Evolutionary conservation across 352 stramenopile genomes (phyloP), one percentile per base, ranked within the genome.

Genomic region (Globisporangium barbulae): DNA sequence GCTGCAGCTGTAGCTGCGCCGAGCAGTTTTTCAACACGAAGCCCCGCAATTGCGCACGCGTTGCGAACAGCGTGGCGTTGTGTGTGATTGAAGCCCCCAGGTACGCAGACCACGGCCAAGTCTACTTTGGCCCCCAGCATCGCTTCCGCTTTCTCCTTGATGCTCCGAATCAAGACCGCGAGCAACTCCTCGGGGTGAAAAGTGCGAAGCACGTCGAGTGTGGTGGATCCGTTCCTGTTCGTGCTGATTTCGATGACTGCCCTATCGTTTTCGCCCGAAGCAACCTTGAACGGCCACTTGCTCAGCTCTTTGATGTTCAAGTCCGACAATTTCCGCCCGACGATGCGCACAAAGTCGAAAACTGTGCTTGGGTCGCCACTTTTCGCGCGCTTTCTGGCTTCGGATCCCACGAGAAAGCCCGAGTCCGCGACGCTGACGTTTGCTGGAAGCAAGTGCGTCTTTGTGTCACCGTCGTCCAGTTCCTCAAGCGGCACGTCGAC

Each of bases 141-240:
- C 3, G 44, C n/a, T 41, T 87, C 70, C 1, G 67, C 70, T 13
- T 63, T 60, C 17, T 77, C 57, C 25, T 81, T 79, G 39, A 87
- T 69, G n/a, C 62, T 68, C 0, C 57, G 63, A 19, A 87, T 53
- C 22, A 83, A 57, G 21, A 80, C 69, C 4, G 76, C 76, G 25
- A 73, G 54, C n/a, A 87, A 25, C 65, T 87, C 74, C 49, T 87
- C 78, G 0, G 78, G 78, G 15, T 72, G 72, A 22, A 61, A 56
- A 9, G 53, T 53, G 35, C 58, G 53, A 13, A 31, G 12, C 28
- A 13, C 12, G 49, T 9, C 53, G 10, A 30, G 31, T 8, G 25
- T 47, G 5, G 44, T 21, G 9, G 39, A 53, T 10, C 28, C 22
- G 45, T 35, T 53, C 19, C 35, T 53, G 33, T 15, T 53, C 1